These are phyloP conservation scores for Carex pumila DNA, from an alignment of 176 grass and related monocot species.

Conservation along the genomic window DNA sequence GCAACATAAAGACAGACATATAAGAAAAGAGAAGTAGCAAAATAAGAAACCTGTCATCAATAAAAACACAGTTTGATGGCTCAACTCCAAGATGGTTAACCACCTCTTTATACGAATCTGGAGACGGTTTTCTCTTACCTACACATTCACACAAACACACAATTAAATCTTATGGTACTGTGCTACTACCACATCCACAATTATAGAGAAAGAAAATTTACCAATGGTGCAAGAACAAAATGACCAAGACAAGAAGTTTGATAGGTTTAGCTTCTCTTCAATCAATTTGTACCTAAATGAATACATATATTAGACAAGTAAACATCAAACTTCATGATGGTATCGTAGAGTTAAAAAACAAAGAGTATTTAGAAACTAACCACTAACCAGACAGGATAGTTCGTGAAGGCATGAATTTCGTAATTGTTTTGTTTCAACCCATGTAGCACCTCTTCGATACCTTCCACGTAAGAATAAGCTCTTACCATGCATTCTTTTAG, in stretches of 20 bases:
- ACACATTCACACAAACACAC: not conserved
- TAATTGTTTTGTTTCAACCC: slow-evolving; percentile 82
- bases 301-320: slow-evolving; percentile 34
- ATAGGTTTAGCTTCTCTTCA: slow-evolving; percentile 87
- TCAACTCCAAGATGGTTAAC: slow-evolving; percentile 59
- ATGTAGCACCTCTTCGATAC: slow-evolving; percentile 63
- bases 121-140: slow-evolving; percentile 87
- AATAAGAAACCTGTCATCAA: slow-evolving; percentile 80
- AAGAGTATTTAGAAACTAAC: slow-evolving; percentile 30
- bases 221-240: slow-evolving; percentile 84
- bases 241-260: slow-evolving; percentile 93
- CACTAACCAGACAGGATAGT: slow-evolving; percentile 97
- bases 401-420: slow-evolving; percentile 95
- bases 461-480: slow-evolving; percentile 81
- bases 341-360: not conserved
- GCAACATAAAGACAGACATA: not conserved
- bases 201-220: slow-evolving; percentile 31
- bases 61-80: slow-evolving; percentile 77
- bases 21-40: not conserved
- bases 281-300: slow-evolving; percentile 83
- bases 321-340: not conserved
- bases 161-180: not conserved
- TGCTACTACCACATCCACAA: not conserved
- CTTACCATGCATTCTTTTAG: slow-evolving; percentile 86
- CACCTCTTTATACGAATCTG: slow-evolving; percentile 62